Base-by-base conservation (phyloP, 139 green algal genomes). In the Closterium sp. region DNA sequence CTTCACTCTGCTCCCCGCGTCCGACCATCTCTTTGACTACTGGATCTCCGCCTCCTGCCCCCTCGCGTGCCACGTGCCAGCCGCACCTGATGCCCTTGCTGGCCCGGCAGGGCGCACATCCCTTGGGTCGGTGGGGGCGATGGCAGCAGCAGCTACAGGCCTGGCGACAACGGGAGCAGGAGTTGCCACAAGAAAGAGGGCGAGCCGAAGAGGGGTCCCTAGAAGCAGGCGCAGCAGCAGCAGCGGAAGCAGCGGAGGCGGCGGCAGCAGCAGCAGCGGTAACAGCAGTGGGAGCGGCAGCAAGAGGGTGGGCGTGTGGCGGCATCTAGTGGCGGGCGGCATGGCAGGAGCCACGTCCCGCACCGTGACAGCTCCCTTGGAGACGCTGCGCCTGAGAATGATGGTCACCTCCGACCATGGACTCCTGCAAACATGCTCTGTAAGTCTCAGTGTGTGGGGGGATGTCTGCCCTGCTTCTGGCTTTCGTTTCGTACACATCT, bases 261-360 rank as follows among this genome's bases (percentile, higher is more conserved):
- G 55, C 25, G 55, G 16, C 16, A 28, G 55, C 55, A 76, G 16
- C 23, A 19, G 55, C 0, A 19, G 55, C 55, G 5, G 55, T 19
- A 76, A 3, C 55, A 28, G 55, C 16, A 25, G 32, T 69, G 12
- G 33, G 12, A 2, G 31, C 16, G 19, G 19, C 28, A 30, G 89
- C 34, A 92, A 19, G 55, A 76, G 55, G 55, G 55, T 16, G 1
- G 55, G 89, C 55, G n/a, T 90, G 8, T 93, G 91, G 55, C 93
- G 94, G 7, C 96, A 98, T 95, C 94, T 98, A 81, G 55, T 98
- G 21, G 97, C 97, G 34, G 97, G 97, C 23, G 96, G 95, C 9
- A 85, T 97, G 25, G 96, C 96, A 10, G 97, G 97, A 33, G 96
- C 95, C 12, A 90, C 96, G 1, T 97, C 95, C 7, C 91, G 97